Evolutionary conservation across 106 monocot species (phyloP).

Genomic region (Xerophyta viscosa): DNA sequence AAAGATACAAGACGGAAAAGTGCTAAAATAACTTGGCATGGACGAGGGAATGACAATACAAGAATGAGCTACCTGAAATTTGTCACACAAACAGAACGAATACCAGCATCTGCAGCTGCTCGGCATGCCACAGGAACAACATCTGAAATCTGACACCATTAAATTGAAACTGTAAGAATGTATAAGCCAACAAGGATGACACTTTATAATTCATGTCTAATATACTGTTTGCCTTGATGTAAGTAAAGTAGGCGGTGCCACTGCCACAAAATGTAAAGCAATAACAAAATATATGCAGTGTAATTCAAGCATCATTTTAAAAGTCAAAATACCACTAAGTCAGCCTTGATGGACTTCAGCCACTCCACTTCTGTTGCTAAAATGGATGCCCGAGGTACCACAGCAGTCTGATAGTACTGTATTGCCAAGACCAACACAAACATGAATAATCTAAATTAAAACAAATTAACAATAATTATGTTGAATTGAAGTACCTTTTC

Average conservation of each 20-base stretch:
- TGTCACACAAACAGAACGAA: conserved; percentile 87
- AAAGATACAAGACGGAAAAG: not conserved
- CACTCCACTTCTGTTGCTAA: conserved; percentile 81
- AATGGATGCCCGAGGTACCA: conserved; percentile 73
- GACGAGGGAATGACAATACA: not conserved
- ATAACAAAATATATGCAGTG: too few relatives aligned
- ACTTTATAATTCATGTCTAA: too few relatives aligned
- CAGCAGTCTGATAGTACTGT: conserved; percentile 86
- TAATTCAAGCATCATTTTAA: not conserved
- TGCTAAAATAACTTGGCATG: not conserved
- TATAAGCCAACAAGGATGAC: too few relatives aligned
- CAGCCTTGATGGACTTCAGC: conserved; percentile 86
- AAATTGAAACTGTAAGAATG: not conserved
- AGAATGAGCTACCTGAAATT: conserved; percentile 71
- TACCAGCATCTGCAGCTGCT: conserved; percentile 87
- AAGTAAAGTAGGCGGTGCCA: too few relatives aligned
- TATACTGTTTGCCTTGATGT: too few relatives aligned
- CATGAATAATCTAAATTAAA: not conserved
- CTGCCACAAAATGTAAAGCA: too few relatives aligned
- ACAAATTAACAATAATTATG: not conserved
- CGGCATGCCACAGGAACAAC: conserved; percentile 93
- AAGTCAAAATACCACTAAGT: conserved; percentile 62
- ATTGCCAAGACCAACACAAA: conserved; percentile 3
- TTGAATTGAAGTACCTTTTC: conserved; percentile 28
- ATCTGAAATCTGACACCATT: conserved; percentile 68